Conservation (phyloP, 495 filamentous ascomycete genomes). For the Tetracladium marchalianum region DNA sequence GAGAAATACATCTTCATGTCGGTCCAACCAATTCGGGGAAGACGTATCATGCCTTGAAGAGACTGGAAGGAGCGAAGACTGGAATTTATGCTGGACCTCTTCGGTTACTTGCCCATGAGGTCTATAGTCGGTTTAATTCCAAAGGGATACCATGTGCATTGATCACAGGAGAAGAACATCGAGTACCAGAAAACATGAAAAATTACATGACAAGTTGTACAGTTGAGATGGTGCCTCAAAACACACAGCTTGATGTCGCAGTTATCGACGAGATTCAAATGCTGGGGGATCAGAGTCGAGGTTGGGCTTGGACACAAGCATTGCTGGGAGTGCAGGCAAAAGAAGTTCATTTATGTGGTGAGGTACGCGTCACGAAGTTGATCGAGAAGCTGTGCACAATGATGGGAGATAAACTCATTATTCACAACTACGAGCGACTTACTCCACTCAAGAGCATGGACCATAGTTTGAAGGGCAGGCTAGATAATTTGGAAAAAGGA, state of each 20-base stretch:
- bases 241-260: conserved; percentile 65
- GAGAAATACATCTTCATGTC: conserved; percentile 86
- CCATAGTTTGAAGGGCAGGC: conserved; percentile 48
- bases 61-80: conserved; percentile 61
- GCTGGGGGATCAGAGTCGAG: conserved; percentile 71
- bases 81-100: conserved; percentile 91
- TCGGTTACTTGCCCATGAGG: conserved; percentile 85
- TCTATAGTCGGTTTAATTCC: conserved; percentile 71
- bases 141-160: conserved; percentile 67
- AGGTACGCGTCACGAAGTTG: conserved; percentile 69
- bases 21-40: conserved; percentile 98
- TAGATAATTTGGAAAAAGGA: conserved; percentile 67
- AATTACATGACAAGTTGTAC: conserved; percentile 70
- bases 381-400: conserved; percentile 69
- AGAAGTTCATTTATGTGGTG: conserved; percentile 92
- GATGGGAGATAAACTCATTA: conserved; percentile 71
- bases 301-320: conserved; percentile 96
- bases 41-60: conserved; percentile 87
- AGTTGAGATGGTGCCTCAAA: conserved; percentile 88
- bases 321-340: conserved; percentile 75
- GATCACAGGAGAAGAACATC: conserved; percentile 84
- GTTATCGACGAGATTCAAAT: conserved; percentile 99
- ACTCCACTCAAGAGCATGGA: conserved; percentile 61
- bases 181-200: conserved; percentile 38
- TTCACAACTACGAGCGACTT: conserved; percentile 75